Base-by-base conservation (phyloP, 2,329 filamentous ascomycete genomes). In the Fusarium subtropicale region DNA sequence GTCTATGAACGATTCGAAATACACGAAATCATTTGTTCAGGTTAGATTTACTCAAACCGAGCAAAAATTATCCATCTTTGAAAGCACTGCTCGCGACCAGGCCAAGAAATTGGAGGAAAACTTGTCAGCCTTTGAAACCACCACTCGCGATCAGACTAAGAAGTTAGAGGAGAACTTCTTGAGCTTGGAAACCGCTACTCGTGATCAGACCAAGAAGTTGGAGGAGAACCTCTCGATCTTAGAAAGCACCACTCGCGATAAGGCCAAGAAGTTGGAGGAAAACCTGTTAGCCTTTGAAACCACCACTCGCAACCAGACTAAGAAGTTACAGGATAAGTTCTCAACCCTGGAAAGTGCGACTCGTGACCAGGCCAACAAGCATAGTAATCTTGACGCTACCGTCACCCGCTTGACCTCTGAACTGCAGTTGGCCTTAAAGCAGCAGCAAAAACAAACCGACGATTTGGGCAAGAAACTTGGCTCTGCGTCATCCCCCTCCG, bases 281-380 rank as follows among this genome's bases (percentile, higher is more conserved):
- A 30, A 30, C 28, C 5, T 30, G 3, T 38, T 45, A 9, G 36
- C 34, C 11, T 54, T 71, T 3, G 42, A 51, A 30, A 53, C 44
- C 24, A 34, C 45, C 28, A 28, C 36, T 30, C 47, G 63, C 20
- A 34, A 30, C 24, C 65, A 58, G 5, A 22, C 28, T 16, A 26
- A 30, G 34, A 44, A 50, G 61, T 24, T 66, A 15, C n/a, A 30
- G 34, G 38, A 48, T 10, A 30, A 47, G 15, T 15, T 66, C 12
- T 39, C 50, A 13, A 55, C 34, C 15, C 52, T 71, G 11, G 42
- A 52, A 30, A 53, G 48, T n/a, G 34, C 45, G 26, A 28, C 38
- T 28, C 48, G 60, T 24, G 41, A 33, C 30, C 69, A 60, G 5
- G 30, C 22, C n/a, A 34, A 28, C 33, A 45, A 51, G 57, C 31